Evolutionary conservation across 2,329 filamentous ascomycete genomes (phyloP).

Genomic region (Pestalotiopsis sp.): DNA sequence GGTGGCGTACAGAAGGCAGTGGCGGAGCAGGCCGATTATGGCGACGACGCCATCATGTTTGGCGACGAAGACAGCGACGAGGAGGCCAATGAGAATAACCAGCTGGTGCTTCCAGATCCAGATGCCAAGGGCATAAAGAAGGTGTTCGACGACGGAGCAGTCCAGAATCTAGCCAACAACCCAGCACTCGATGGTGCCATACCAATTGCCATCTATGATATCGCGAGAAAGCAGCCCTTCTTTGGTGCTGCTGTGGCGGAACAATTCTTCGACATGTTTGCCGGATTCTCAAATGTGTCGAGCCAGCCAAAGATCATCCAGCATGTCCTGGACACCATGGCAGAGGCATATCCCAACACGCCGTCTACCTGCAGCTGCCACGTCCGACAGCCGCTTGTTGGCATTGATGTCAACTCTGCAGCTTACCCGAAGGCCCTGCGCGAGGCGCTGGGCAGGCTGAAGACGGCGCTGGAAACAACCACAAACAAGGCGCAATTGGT

Average conservation of each 20-base stretch:
- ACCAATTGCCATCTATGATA: conserved; percentile 87
- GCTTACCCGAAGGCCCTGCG: conserved; percentile 75
- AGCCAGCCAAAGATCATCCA: conserved; percentile 68
- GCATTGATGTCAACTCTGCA: conserved; percentile 62
- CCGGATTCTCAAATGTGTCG: conserved; percentile 66
- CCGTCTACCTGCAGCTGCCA: conserved; percentile 70
- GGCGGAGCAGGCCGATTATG: conserved; percentile 56
- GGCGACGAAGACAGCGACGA: conserved; percentile 47
- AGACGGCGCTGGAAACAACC: conserved; percentile 45
- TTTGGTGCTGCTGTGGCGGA: conserved; percentile 67
- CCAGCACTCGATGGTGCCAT: conserved; percentile 92
- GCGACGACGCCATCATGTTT: conserved; percentile 48
- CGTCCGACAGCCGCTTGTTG: conserved; percentile 70
- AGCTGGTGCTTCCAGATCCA: conserved; percentile 46
- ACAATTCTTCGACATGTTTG: conserved; percentile 80
- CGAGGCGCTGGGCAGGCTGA: conserved; percentile 64
- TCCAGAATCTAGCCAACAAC: conserved; percentile 63
- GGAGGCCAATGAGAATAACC: conserved; percentile 40
- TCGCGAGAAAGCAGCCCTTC: conserved; percentile 76
- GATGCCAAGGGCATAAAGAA: conserved; percentile 40
- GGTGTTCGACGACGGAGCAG: conserved; percentile 47
- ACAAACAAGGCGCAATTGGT: conserved; percentile 47
- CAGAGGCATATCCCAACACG: conserved; percentile 58
- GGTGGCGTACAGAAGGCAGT: conserved; percentile 45
- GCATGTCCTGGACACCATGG: conserved; percentile 71